These are phyloP conservation scores for Reticulascus tulasneorum DNA, from an alignment of 2,329 filamentous ascomycete genomes.

Conservation along the genomic window DNA sequence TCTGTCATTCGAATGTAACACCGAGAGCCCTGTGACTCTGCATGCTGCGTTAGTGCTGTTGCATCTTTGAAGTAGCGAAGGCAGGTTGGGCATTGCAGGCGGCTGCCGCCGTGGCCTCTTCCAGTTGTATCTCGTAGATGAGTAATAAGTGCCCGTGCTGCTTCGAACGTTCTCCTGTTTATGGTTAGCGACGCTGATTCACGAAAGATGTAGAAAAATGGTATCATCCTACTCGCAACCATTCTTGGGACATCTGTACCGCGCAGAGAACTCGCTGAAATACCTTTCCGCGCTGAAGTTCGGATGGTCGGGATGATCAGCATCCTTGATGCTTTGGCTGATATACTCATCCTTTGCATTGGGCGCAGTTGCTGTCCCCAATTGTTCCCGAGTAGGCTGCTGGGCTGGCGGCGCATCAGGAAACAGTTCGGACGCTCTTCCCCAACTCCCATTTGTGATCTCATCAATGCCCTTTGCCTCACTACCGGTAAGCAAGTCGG, in stretches of 20 bases:
- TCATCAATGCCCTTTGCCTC: too few species aligned
- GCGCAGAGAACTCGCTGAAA: conserved; percentile 33
- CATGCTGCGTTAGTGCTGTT: conserved; percentile 42
- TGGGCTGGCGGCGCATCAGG: conserved; percentile 17
- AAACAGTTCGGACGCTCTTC: too few species aligned
- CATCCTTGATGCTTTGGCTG: too few species aligned
- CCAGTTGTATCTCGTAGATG: conserved; percentile 42
- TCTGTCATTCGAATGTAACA: conserved; percentile 40
- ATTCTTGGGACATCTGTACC: conserved; percentile 50
- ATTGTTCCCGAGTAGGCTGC: conserved; percentile 16
- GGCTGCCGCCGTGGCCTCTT: conserved; percentile 31
- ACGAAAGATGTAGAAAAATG: too few species aligned
- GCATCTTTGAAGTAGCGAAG: conserved; percentile 34
- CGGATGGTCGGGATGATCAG: conserved; percentile 44
- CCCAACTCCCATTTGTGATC: too few species aligned
- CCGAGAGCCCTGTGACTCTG: conserved; percentile 36
- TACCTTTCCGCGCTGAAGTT: conserved; percentile 47
- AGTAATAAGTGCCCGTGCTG: conserved; percentile 22
- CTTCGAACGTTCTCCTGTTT: conserved; percentile 37
- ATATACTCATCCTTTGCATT: conserved; percentile 18
- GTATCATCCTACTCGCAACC: conserved; percentile 43
- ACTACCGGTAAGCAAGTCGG: too few species aligned
- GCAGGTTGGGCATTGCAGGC: conserved; percentile 43
- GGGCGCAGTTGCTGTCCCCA: conserved; percentile 10
- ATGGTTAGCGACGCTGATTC: conserved; percentile 10